Evolutionary conservation across 2,329 filamentous ascomycete genomes (phyloP).

Genomic region (Periglandula ipomoeae): DNA sequence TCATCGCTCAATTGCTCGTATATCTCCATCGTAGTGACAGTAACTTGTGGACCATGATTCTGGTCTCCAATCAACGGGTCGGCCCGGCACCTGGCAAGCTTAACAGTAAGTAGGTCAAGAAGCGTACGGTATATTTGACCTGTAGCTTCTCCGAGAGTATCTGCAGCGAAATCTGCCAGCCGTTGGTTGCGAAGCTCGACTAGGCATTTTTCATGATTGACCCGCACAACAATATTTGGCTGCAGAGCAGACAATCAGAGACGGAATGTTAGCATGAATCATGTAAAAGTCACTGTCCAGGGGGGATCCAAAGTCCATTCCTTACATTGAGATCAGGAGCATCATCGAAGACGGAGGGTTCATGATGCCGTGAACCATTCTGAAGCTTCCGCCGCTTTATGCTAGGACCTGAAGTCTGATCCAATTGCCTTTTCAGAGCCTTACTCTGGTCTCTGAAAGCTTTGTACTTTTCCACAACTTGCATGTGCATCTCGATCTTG

Average conservation of each 20-base stretch:
- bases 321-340: slow-evolving; percentile 45
- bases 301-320: not conserved
- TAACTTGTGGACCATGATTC: slow-evolving; percentile 19
- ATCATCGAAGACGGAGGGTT: slow-evolving; percentile 23
- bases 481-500: slow-evolving; percentile 51
- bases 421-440: slow-evolving; percentile 42
- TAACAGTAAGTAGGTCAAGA: slow-evolving; percentile 60
- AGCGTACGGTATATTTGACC: slow-evolving; percentile 69
- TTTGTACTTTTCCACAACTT: slow-evolving; percentile 43
- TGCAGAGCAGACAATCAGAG: slow-evolving; percentile 24
- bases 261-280: not conserved
- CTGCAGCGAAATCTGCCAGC: slow-evolving; percentile 63
- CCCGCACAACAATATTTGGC: slow-evolving; percentile 62
- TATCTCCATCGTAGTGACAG: slow-evolving; percentile 47
- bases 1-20: slow-evolving; percentile 42
- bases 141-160: slow-evolving; percentile 63
- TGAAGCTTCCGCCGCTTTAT: slow-evolving; percentile 47
- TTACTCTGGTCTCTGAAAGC: slow-evolving; percentile 44
- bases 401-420: slow-evolving; percentile 28
- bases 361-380: slow-evolving; percentile 30
- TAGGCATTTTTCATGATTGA: slow-evolving; percentile 79
- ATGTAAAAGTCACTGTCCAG: not conserved
- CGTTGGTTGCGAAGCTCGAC: slow-evolving; percentile 74
- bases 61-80: slow-evolving; percentile 35
- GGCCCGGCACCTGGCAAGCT: slow-evolving; percentile 57